A percentile compares a stretch with the other conserved stretches of the same genome.
phyloP scores from a whole-genome alignment of 805 yeast species.

The Sungouiozyma intestinalis region DNA sequence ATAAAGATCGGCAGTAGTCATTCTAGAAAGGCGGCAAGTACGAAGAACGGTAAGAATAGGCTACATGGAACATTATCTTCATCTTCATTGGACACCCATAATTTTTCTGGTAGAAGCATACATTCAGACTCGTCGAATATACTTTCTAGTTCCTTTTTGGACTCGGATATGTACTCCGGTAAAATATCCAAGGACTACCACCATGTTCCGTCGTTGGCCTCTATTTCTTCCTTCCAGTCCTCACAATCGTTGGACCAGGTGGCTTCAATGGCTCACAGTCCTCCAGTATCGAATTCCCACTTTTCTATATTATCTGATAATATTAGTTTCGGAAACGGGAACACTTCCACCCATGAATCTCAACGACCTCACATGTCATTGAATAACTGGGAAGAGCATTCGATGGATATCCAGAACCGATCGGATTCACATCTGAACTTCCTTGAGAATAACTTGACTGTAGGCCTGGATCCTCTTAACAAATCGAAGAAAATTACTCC shows the following conservation, averaged over 20 bases:
- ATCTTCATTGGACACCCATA: conserved; percentile 10
- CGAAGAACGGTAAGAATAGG: conserved; percentile 4
- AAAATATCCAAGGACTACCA: conserved; percentile 24
- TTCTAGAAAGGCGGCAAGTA: background rate
- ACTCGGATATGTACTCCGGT: conserved; percentile 14
- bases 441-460: conserved; percentile 4
- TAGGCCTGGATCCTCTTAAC: conserved; percentile 1
- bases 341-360: background rate
- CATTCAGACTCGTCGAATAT: conserved; percentile 10
- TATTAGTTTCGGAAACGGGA: background rate
- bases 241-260: conserved; percentile 25
- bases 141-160: conserved; percentile 12
- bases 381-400: conserved; percentile 12
- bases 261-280: conserved; percentile 22
- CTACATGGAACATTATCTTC: conserved; percentile 9
- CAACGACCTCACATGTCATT: conserved; percentile 3
- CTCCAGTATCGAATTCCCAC: conserved; percentile 12
- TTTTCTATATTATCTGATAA: conserved; percentile 9
- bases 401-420: conserved; percentile 10
- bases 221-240: conserved; percentile 26
- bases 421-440: conserved; percentile 13
- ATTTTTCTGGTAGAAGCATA: conserved; percentile 6
- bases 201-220: conserved; percentile 21
- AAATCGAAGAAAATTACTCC: conserved; percentile 1
- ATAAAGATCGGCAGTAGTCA: conserved; percentile 3